phyloP scores from a whole-genome alignment of 208 protist genomes.

The Spongospora subterranea region DNA sequence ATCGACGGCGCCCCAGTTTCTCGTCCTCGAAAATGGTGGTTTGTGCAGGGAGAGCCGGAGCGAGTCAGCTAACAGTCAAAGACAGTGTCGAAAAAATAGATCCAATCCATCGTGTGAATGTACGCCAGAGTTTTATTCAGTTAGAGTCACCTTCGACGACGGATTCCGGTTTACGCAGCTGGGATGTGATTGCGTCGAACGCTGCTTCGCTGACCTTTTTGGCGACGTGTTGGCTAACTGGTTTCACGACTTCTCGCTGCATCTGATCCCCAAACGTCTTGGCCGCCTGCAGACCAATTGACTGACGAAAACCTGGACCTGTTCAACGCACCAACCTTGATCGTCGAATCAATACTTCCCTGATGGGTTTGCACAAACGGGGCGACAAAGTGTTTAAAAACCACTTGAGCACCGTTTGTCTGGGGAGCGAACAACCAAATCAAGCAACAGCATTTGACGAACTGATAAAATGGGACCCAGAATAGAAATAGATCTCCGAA shows the following conservation, averaged over 20 bases:
- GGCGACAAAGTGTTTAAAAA: slow-evolving; percentile 27
- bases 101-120: not conserved
- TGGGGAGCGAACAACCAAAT: slow-evolving; percentile 18
- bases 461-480: not conserved
- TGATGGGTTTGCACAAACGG: not conserved
- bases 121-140: not conserved
- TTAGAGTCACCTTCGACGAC: not conserved
- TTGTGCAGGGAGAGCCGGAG: not conserved
- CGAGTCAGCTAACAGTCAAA: not conserved
- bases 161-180: not conserved
- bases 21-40: not conserved
- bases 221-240: not conserved
- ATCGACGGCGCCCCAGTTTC: not conserved
- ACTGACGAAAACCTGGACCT: not conserved
- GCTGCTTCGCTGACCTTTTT: slow-evolving; percentile 15
- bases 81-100: not conserved
- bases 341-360: not conserved
- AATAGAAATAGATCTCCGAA: slow-evolving; percentile 40
- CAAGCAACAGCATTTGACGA: not conserved
- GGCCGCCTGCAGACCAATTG: not conserved
- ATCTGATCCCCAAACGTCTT: slow-evolving; percentile 45
- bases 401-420: not conserved
- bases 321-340: not conserved
- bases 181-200: not conserved
- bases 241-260: slow-evolving; percentile 13